Percentiles rank a stretch among this genome's conserved stretches.
Evolutionary conservation across 805 yeast genomes (phyloP).

Genomic region (Starmera pachycereana): DNA sequence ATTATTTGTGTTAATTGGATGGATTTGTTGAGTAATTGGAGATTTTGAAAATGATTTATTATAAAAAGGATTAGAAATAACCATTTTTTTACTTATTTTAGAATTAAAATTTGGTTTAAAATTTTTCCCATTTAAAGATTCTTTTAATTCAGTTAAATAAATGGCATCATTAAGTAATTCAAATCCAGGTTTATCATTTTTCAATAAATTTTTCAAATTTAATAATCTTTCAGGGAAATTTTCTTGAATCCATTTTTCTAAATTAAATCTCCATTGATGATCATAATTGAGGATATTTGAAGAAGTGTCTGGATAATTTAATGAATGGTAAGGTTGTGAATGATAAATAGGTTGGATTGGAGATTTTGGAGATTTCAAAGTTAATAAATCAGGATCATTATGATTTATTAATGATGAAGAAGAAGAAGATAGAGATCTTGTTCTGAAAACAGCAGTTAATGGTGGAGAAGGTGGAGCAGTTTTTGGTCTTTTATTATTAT

Average conservation of each 20-base stretch:
- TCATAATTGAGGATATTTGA: conserved; percentile 18
- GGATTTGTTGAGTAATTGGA: too few species aligned
- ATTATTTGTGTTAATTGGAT: too few species aligned
- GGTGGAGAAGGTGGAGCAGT: conserved; percentile 38
- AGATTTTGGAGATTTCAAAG: conserved; percentile 4
- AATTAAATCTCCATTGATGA: conserved; percentile 33
- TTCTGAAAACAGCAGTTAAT: conserved; percentile 8
- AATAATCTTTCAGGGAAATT: conserved; percentile 29
- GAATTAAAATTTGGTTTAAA: conserved; percentile 20
- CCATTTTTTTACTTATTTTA: conserved; percentile 20
- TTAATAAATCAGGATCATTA: background rate
- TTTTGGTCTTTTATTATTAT: conserved; percentile 25
- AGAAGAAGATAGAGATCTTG: conserved; percentile 16
- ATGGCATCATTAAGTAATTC: conserved; percentile 19
- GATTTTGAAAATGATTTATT: conserved; percentile 2
- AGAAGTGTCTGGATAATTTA: conserved; percentile 23
- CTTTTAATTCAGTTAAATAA: conserved; percentile 16
- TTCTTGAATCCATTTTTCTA: conserved; percentile 30
- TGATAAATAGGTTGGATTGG: conserved; percentile 7
- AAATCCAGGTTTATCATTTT: conserved; percentile 20
- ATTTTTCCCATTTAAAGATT: conserved; percentile 12
- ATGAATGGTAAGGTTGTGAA: conserved; percentile 7
- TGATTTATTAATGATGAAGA: conserved; percentile 3
- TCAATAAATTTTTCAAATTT: conserved; percentile 27
- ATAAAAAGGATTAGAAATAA: conserved; percentile 3